phyloP scores from a whole-genome alignment of 352 stramenopile species.

The Globisporangium paddicum region DNA sequence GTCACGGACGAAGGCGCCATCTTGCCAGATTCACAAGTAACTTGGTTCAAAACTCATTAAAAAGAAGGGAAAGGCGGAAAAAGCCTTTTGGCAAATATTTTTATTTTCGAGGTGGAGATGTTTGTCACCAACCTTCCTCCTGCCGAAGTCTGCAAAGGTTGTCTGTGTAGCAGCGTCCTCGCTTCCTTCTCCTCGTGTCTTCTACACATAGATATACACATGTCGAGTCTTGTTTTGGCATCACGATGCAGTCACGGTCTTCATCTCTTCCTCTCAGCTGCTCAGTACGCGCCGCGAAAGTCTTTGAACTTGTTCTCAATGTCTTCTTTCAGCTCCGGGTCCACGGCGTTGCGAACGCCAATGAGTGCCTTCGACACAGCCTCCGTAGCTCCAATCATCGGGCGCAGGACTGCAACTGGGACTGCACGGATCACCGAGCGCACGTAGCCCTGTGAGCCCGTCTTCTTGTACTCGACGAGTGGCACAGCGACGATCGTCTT shows the following conservation, averaged over 20 bases:
- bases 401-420: slow-evolving; percentile 74
- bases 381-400: slow-evolving; percentile 86
- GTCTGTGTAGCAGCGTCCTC: neutral
- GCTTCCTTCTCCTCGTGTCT: slow-evolving; percentile 1
- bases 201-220: slow-evolving; percentile 3
- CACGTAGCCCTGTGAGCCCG: slow-evolving; percentile 85
- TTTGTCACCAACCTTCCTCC: neutral
- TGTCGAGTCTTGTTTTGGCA: neutral
- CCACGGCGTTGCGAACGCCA: slow-evolving; percentile 81
- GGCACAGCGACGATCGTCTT: slow-evolving; percentile 88
- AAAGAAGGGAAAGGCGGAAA: too few species aligned
- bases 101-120: neutral
- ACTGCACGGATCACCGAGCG: slow-evolving; percentile 86
- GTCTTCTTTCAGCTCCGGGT: slow-evolving; percentile 87
- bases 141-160: neutral
- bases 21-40: neutral
- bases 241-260: neutral
- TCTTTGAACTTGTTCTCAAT: slow-evolving; percentile 93
- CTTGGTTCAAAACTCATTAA: too few species aligned
- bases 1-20: slow-evolving; percentile 16
- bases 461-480: slow-evolving; percentile 90
- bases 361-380: slow-evolving; percentile 84
- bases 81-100: slow-evolving; percentile 3
- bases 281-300: slow-evolving; percentile 37
- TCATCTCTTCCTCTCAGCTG: neutral